Evolutionary conservation across 345 rosid genomes (phyloP), one percentile per base, ranked within the genome.

Genomic region (Firmiana major): DNA sequence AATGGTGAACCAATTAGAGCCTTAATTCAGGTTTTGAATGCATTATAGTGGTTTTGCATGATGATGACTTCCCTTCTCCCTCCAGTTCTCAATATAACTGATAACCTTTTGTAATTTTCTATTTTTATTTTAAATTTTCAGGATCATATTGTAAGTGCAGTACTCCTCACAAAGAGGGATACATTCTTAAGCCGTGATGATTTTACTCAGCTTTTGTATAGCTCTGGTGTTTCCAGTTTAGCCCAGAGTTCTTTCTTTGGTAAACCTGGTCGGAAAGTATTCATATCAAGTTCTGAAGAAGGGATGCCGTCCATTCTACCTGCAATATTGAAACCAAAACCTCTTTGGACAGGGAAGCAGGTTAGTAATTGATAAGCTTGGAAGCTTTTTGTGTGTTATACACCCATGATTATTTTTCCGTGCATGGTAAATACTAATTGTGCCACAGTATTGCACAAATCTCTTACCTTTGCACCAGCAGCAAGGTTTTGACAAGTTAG

Each of bases 331-430:
- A 93, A 96, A 83, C 99, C 99, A 42, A 83, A 84, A 78, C 92
- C 94, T 77, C 92, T 91, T 45, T 96, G 99, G 99, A 92, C 98
- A 0, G 99, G 99, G 81, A 96, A 96, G 82, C 99, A 96, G 99
- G 99, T 96, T 71, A 78, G 76, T 62, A 10, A 9, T 51, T 24
- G 36, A 45, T 28, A 63, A 38, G 63, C 31, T 73, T 8, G 24
- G 63, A 68, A 51, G n/a, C 57, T 63, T 28, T 43, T 71, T 63
- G 22, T 72, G 55, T 19, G 11, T 40, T 53, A 36, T 8, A 6
- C 28, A 51, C 34, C 13, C 48, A 6, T 51, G 58, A 34, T 64
- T n/a, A 34, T 49, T 64, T 70, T 63, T 70, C 69, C 19, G 43
- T 76, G 13, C 22, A 46, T 9, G 22, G 57, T 53, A 53, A 48